These are phyloP conservation scores for Aristolochia fimbriata DNA, from an alignment of 164 flowering plant species.

Conservation along the genomic window DNA sequence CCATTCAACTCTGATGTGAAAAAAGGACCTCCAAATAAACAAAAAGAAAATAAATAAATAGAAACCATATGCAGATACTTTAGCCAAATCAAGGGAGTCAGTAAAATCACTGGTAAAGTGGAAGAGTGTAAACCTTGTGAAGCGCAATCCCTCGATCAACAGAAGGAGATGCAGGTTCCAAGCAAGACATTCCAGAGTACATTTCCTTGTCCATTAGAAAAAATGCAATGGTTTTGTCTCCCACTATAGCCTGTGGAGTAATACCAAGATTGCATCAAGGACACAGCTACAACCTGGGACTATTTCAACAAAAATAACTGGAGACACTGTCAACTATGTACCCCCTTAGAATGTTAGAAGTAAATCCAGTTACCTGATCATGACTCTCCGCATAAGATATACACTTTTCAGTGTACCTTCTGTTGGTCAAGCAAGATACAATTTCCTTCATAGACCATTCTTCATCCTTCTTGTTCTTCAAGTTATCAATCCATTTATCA, in stretches of 20 bases:
- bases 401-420: conserved; percentile 92
- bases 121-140: conserved; percentile 66
- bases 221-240: conserved; percentile 91
- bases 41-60: no score
- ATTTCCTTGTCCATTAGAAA: conserved; percentile 90
- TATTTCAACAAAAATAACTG: neutral
- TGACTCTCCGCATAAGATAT: conserved; percentile 96
- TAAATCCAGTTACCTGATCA: conserved; percentile 59
- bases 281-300: neutral
- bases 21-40: neutral
- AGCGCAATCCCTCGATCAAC: conserved; percentile 92
- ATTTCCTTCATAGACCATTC: conserved; percentile 92
- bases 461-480: conserved; percentile 77
- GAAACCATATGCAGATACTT: no score
- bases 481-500: conserved; percentile 92
- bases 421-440: conserved; percentile 60
- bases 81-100: no score
- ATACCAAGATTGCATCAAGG: neutral
- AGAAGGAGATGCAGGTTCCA: conserved; percentile 61
- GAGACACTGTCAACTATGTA: no score
- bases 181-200: conserved; percentile 89
- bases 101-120: neutral
- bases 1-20: neutral
- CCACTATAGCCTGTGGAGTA: conserved; percentile 71
- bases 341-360: neutral